These are phyloP conservation scores for Alternaria ethzedia DNA, from an alignment of 2,329 filamentous ascomycete species.

Conservation along the genomic window DNA sequence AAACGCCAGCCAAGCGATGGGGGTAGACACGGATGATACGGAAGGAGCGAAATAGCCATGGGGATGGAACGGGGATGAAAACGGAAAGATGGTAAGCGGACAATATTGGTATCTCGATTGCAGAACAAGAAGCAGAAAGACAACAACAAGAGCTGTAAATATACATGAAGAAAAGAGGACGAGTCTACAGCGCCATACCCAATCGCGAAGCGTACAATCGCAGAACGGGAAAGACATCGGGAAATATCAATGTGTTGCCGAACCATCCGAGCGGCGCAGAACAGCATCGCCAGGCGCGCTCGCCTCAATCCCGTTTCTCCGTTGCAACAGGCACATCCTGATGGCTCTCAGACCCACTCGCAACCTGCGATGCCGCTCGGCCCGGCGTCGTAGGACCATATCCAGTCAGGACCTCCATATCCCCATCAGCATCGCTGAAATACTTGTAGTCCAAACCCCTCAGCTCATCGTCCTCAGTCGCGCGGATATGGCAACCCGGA, in stretches of 20 bases:
- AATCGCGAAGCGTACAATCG: not conserved
- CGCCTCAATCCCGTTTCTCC: slow-evolving; percentile 27
- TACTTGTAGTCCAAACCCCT: slow-evolving; percentile 61
- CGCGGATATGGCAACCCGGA: slow-evolving; percentile 62
- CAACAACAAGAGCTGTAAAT: not conserved
- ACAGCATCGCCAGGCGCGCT: slow-evolving; percentile 11
- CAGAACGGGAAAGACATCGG: not conserved
- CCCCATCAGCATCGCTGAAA: slow-evolving; percentile 46
- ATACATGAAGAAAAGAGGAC: not conserved
- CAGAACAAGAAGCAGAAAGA: not conserved
- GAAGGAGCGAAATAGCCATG: too few relatives aligned
- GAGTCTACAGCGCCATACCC: not conserved
- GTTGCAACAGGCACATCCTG: slow-evolving; percentile 24
- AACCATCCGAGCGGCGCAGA: not conserved
- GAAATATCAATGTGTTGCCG: not conserved
- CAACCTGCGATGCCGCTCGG: slow-evolving; percentile 6
- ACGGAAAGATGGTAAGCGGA: not conserved
- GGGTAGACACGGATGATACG: too few relatives aligned
- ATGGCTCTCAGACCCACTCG: slow-evolving; percentile 25
- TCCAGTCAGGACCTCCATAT: slow-evolving; percentile 31
- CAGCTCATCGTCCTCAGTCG: slow-evolving; percentile 62
- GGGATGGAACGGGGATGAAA: too few relatives aligned
- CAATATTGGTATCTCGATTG: not conserved
- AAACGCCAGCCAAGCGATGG: too few relatives aligned
- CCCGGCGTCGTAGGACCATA: slow-evolving; percentile 22